phyloP scores from a whole-genome alignment of 1,284 basidiomycete species.

The Ceratobasidium sp. region DNA sequence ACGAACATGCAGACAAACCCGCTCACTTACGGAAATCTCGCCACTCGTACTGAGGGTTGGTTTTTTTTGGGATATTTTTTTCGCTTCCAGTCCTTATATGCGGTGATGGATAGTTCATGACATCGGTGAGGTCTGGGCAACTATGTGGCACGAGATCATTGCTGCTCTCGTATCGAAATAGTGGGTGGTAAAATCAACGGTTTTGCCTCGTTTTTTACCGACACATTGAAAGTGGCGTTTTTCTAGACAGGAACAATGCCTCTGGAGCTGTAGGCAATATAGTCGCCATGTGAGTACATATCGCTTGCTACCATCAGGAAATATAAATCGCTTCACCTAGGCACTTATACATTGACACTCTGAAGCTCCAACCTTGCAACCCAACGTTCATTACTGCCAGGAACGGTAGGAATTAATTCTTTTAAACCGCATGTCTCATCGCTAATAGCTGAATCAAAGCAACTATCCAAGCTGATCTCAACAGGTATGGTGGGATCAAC shows the following conservation, averaged over 20 bases:
- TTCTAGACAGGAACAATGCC: too few species aligned
- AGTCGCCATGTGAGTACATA: neutral
- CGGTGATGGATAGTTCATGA: slow-evolving; percentile 7
- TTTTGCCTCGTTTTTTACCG: too few species aligned
- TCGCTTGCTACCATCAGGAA: neutral
- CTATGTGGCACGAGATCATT: slow-evolving; percentile 29
- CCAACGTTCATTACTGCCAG: slow-evolving; percentile 38
- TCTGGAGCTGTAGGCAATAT: too few species aligned
- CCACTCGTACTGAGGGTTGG: slow-evolving; percentile 8
- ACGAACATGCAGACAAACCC: slow-evolving; percentile 38
- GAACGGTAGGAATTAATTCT: slow-evolving; percentile 5
- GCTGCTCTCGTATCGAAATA: too few species aligned
- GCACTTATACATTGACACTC: slow-evolving; percentile 31
- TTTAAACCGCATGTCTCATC: neutral
- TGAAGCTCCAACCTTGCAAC: slow-evolving; percentile 41
- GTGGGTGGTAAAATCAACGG: too few species aligned
- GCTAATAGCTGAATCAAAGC: neutral
- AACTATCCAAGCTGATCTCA: slow-evolving; percentile 40
- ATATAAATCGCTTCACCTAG: neutral
- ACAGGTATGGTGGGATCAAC: slow-evolving; percentile 42
- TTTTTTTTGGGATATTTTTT: neutral
- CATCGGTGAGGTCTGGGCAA: slow-evolving; percentile 39
- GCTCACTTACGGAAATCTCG: slow-evolving; percentile 15
- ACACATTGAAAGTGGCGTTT: too few species aligned
- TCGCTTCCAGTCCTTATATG: neutral